Base-by-base conservation (phyloP, 2,329 filamentous ascomycete genomes). In the Colletotrichum sp. region DNA sequence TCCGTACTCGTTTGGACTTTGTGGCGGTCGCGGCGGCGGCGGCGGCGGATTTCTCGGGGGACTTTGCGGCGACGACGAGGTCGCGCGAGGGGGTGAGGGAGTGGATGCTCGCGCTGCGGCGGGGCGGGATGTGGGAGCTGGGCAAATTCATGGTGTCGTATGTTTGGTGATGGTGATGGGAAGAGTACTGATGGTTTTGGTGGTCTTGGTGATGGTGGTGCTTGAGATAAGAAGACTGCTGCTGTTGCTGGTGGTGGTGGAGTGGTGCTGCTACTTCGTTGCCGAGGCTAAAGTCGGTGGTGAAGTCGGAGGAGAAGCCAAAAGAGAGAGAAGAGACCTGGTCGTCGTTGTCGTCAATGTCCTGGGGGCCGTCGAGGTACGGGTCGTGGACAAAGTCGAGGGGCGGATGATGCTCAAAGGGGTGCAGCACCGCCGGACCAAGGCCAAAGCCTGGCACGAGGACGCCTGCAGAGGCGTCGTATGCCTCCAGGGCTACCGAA, bases 1-100 rank as follows among this genome's bases (percentile, higher is more conserved):
- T 98, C 62, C 96, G 92, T 22, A 97, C 95, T 78, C 96, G 90
- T 85, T 94, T 96, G n/a, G 95, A 93, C 83, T 96, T 96, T 77
- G 81, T 84, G 32, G 81, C 81, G 9, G 80, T 78, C 9, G 56
- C 69, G 18, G 77, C 78, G 30, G 64, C 74, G 28, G 68, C 67
- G 15, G 75, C 72, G 15, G 69, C 71, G 4, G 69, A 60, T 43
- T 77, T 78, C 43, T 73, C 70, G 10, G 71, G 75, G 16, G 77
- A 64, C 34, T 72, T 74, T 27, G 64, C 61, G 32, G 76, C 70
- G 34, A 72, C 66, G 39, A 71, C 62, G 16, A 73, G 66, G 56
- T 77, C 77, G 67, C 73, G 75, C 34, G 52, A 73, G 22, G 77
- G 76, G 8, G 74, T 76, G 61, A 78, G 68, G 12, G 77, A 76